phyloP scores from a whole-genome alignment of 2,329 filamentous ascomycete genomes.

The Penicillium vulpinum region DNA sequence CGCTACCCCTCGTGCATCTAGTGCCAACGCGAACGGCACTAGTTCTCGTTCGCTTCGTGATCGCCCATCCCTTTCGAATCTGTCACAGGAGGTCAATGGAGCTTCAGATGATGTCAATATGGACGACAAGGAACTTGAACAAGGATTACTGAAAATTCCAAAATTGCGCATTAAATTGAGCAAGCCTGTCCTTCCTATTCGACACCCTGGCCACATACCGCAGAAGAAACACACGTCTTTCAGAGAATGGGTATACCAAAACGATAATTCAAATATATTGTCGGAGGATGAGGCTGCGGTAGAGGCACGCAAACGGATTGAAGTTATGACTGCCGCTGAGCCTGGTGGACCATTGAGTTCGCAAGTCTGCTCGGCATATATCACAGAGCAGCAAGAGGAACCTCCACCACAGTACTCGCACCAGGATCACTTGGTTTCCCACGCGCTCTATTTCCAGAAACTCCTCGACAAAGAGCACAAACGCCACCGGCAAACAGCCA shows the following conservation, averaged over 20 bases:
- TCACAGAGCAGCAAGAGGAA: conserved; percentile 71
- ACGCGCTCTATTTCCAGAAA: conserved; percentile 76
- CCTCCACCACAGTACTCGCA: conserved; percentile 81
- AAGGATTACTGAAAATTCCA: conserved; percentile 30
- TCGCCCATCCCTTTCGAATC: conserved; percentile 28
- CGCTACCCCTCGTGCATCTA: conserved; percentile 20
- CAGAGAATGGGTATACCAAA: conserved; percentile 64
- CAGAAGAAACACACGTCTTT: conserved; percentile 53
- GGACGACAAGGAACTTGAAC: conserved; percentile 22
- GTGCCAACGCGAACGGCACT: conserved; percentile 22
- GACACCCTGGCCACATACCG: conserved; percentile 54
- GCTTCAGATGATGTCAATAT: conserved; percentile 14
- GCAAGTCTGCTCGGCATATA: conserved; percentile 69
- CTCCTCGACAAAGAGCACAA: conserved; percentile 77
- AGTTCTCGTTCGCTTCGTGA: conserved; percentile 28
- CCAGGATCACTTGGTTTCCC: conserved; percentile 77
- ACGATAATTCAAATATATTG: conserved; percentile 45
- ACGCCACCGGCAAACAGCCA: conserved; percentile 74
- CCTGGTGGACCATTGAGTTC: conserved; percentile 73
- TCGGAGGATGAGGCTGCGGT: conserved; percentile 63
- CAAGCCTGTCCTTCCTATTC: conserved; percentile 51
- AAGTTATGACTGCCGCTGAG: conserved; percentile 70
- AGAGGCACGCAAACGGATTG: conserved; percentile 69
- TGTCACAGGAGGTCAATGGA: conserved; percentile 16
- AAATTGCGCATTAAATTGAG: conserved; percentile 52